Base-by-base conservation (phyloP, 805 yeast genomes). In the Myxozyma mucilagina region DNA sequence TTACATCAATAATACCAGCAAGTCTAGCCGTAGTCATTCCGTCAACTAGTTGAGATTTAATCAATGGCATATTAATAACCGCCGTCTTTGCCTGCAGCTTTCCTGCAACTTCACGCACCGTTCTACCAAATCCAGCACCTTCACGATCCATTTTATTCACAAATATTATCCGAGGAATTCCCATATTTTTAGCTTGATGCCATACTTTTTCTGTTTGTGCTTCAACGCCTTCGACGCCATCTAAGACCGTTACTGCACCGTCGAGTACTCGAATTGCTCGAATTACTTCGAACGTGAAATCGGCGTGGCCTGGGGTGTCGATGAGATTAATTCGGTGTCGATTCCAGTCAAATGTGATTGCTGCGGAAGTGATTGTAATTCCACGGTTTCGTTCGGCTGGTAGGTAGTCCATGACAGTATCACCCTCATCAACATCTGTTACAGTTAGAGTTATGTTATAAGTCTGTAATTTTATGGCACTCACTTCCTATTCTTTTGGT, bases 221-320 rank as follows among this genome's bases (percentile, higher is more conserved):
- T 72, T 94, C 99, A 0, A 94, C 99, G 11, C 99, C 99, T 1
- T 97, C 97, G 8, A 93, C 98, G 0, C 89, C 96, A 76, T 94
- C 99, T 55, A 94, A 75, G 9, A 94, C 89, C 0, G 96, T 87
- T 7, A 94, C 96, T 0, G 93, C 96, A 3, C 98, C 97, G 75
- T 94, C 99, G 9, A 94, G 76, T 1, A 94, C 97, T 64, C 97
- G 81, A 59, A 94, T 79, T 0, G 98, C 87, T 58, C 97, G 77
- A 1, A 84, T 89, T 4, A 94, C 99, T 74, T 94, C 99, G 73
- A 92, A 94, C 0, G 96, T 89, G 73, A 94, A 94, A 75, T 94
- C 99, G 0, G 97, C 97, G 74, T 94, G 99, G 0, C 99, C 99
- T 0, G 99, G 99, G 0, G 99, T 94, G 73, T 94, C 99, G 29